Evolutionary conservation across 164 flowering plant species (phyloP).

Genomic region (Vitis labrusca): DNA sequence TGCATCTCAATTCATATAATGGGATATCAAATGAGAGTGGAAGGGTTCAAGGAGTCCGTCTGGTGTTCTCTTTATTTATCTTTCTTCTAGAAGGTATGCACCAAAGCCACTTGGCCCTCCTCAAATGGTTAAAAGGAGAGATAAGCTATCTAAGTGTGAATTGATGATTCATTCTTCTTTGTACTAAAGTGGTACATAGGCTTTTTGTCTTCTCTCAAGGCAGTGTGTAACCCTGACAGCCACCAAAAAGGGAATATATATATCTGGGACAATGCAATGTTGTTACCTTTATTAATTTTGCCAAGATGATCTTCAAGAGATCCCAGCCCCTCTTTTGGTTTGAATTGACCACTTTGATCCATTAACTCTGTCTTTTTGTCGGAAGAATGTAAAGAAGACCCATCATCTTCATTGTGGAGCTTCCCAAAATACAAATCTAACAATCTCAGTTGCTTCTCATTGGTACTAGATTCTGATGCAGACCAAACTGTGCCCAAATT

Average conservation of each 20-base stretch:
- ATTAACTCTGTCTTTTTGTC: constrained; percentile 6
- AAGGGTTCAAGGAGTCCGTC: too few relatives aligned
- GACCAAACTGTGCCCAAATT: constrained; percentile 5
- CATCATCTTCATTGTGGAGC: constrained; percentile 29
- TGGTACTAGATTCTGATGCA: constrained; percentile 25
- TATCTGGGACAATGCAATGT: neutral
- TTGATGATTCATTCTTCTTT: too few relatives aligned
- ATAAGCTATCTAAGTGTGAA: too few relatives aligned
- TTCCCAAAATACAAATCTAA: constrained; percentile 55
- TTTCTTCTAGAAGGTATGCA: too few relatives aligned
- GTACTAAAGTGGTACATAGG: too few relatives aligned
- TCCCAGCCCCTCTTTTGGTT: constrained; percentile 31
- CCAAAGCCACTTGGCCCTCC: too few relatives aligned
- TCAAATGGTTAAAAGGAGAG: too few relatives aligned
- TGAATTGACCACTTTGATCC: constrained; percentile 16
- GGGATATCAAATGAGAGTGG: too few relatives aligned
- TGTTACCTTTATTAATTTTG: constrained; percentile 37
- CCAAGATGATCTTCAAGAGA: constrained; percentile 40
- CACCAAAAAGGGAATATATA: neutral
- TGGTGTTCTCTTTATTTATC: too few relatives aligned
- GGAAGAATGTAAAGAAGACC: constrained; percentile 13
- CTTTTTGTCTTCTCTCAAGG: neutral
- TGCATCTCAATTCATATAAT: too few relatives aligned
- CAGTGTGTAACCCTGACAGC: neutral
- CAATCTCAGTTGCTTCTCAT: constrained; percentile 37